Conservation (phyloP, 2,329 filamentous ascomycete genomes). For the Fusarium nanum region DNA sequence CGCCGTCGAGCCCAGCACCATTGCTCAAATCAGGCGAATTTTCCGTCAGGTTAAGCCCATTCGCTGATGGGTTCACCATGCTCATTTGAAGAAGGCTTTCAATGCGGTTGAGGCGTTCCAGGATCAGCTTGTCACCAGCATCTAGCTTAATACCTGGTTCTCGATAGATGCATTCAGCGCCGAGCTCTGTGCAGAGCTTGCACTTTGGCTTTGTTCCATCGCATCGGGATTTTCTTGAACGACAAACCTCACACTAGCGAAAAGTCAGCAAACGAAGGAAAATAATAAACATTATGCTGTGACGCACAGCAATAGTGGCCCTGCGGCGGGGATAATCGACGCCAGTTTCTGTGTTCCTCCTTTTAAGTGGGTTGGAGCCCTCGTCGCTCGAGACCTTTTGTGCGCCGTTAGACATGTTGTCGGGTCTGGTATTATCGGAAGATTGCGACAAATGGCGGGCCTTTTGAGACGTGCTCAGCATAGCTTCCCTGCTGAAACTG, state of each 20-base stretch:
- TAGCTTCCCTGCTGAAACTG: slow-evolving; percentile 64
- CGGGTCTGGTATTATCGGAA: slow-evolving; percentile 59
- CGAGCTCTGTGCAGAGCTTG: slow-evolving; percentile 83
- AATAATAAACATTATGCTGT: slow-evolving; percentile 1
- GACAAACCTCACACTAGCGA: slow-evolving; percentile 80
- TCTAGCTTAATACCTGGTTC: slow-evolving; percentile 90
- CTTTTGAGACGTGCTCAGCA: slow-evolving; percentile 65
- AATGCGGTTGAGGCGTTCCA: slow-evolving; percentile 81
- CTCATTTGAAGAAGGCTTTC: slow-evolving; percentile 82
- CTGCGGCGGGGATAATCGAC: slow-evolving; percentile 73
- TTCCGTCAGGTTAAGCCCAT: slow-evolving; percentile 67
- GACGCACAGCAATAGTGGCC: slow-evolving; percentile 73
- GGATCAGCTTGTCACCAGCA: slow-evolving; percentile 85
- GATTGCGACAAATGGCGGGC: slow-evolving; percentile 67
- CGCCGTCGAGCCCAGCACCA: slow-evolving; percentile 69
- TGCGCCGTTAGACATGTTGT: slow-evolving; percentile 57
- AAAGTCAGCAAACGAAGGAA: slow-evolving; percentile 31
- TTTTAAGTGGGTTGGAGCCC: slow-evolving; percentile 68
- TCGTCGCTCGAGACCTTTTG: slow-evolving; percentile 63
- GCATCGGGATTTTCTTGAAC: slow-evolving; percentile 82
- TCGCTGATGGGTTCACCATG: slow-evolving; percentile 63
- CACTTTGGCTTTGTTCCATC: slow-evolving; percentile 85
- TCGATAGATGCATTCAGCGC: slow-evolving; percentile 85
- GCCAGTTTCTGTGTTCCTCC: slow-evolving; percentile 70
- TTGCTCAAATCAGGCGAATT: slow-evolving; percentile 74